Evolutionary conservation across 2,329 filamentous ascomycete species (phyloP), one percentile per base, ranked within the genome.

Genomic region (Curvularia hawaiiensis): DNA sequence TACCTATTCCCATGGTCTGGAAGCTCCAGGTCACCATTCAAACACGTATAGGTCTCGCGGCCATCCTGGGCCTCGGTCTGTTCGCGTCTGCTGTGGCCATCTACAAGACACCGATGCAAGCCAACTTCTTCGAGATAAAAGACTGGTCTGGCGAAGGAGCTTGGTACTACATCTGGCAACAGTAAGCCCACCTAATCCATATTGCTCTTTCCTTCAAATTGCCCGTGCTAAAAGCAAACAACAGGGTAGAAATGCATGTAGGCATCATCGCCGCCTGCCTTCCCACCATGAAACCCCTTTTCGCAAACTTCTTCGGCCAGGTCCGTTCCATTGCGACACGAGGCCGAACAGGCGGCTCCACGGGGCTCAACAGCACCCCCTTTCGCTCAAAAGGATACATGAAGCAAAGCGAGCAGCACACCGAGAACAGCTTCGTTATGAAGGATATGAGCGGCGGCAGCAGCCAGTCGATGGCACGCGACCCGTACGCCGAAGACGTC

Each of bases 1-100:
- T 79, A 3, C 79, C 79, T 1, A 74, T 80, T 10, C 77, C 78
- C 4, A 74, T 80, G 66, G 73, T 81, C 24, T 69, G 76, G 62
- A 74, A 69, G 28, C 68, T 80, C 2, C 75, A 79, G 59, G 69
- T 80, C 56, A 79, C 78, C 61, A 57, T 68, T 2, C 74, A 73
- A 38, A 78, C 78, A 2, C 79, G 78, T 49, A 59, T 78, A 22
- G 71, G 76, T 4, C 66, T 75, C 20, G 65, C 61, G 16, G 33
- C 72, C 43, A 70, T 77, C 50, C 67, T 78, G 16, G 67, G 69
- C 38, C 62, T 78, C 11, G 76, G 77, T 26, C 70, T 76, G 28
- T 74, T 79, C 46, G 70, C 69, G 10, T 66, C 66, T n/a, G 64
- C 61, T n/a, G 54, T 68, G 4, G 62, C 66, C 12, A 62, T 64